Percentiles rank a stretch among this genome's conserved stretches.
Conservation (phyloP, 2,329 filamentous ascomycete species). For the Whalleya microplaca region DNA sequence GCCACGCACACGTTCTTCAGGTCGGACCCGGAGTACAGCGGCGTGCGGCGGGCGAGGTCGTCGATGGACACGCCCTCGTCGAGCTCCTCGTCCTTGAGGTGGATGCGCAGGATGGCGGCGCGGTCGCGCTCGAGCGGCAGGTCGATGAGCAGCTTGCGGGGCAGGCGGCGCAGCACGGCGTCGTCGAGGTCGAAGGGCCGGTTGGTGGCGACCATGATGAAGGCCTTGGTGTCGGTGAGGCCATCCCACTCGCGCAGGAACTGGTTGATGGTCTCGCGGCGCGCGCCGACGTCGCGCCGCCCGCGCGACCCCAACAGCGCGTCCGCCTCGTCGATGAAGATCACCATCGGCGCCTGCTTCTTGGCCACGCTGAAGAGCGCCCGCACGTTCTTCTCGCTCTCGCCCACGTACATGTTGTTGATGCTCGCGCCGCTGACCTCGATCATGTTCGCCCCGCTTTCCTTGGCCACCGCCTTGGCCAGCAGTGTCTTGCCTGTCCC, state of each 20-base stretch:
- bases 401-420: slow-evolving; percentile 95
- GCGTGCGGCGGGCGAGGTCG: slow-evolving; percentile 67
- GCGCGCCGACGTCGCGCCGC: slow-evolving; percentile 67
- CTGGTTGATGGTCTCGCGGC: slow-evolving; percentile 93
- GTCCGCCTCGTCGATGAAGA: slow-evolving; percentile 97
- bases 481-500: slow-evolving; percentile 76
- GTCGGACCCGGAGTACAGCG: slow-evolving; percentile 81
- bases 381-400: slow-evolving; percentile 93
- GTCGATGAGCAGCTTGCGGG: slow-evolving; percentile 73
- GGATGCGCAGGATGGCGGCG: slow-evolving; percentile 69
- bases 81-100: slow-evolving; percentile 70
- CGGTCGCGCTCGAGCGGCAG: slow-evolving; percentile 69
- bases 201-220: slow-evolving; percentile 98
- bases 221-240: slow-evolving; percentile 78
- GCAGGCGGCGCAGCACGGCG: slow-evolving; percentile 76
- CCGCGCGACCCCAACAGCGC: slow-evolving; percentile 82
- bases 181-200: slow-evolving; percentile 93
- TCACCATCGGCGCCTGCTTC: slow-evolving; percentile 87
- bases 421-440: slow-evolving; percentile 90
- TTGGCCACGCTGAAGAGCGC: slow-evolving; percentile 90
- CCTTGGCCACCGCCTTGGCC: slow-evolving; percentile 70
- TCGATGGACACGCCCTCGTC: slow-evolving; percentile 62
- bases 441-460: slow-evolving; percentile 73
- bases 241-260: slow-evolving; percentile 98
- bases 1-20: slow-evolving; percentile 83